Evolutionary conservation across 2,329 filamentous ascomycete genomes (phyloP), one percentile per base, ranked within the genome.

Genomic region (Calonectria hongkongensis): DNA sequence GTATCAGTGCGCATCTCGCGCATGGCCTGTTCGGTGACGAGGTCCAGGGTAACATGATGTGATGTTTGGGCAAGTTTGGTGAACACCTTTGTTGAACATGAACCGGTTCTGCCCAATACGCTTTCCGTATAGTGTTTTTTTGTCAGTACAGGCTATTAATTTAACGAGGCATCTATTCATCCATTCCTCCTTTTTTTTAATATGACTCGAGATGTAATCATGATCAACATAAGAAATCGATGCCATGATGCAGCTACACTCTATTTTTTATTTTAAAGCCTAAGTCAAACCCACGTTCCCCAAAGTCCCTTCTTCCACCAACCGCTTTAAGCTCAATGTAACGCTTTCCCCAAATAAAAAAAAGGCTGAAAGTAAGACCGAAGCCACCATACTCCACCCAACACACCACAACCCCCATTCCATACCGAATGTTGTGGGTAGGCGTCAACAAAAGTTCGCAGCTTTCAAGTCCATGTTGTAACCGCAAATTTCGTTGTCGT

Each of bases 11-110:
- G 33, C 54, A 60, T 60, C 54, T 25, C 33, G 27, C 18, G 41
- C 48, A 51, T 60, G 54, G 54, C 54, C 10, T 60, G 54, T 60
- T 60, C 36, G 54, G 54, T 36, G 36, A 36, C 30, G 54, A 60
- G 21, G 54, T 60, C 15, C 54, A 60, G 54, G 54, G 54, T 60
- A 60, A 36, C 27, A 60, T 60, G 54, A 60, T 60, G 21, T 41
- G 54, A 60, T 60, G 54, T 41, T 41, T 28, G 13, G 36, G 8
- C 15, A n/a, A n/a, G 21, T 25, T 16, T 13, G 8, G 33, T 27
- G 36, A 60, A 27, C 36, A 60, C 25, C 36, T 21, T 10, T 60
- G 54, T 27, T 60, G 54, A 60, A 41, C 54, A 27, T 7, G 10
- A 48, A 47, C 43, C 41, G 3, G 41, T 43, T 43, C 33, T 36